Conservation (phyloP, 2,329 filamentous ascomycete species). For the Aureobasidium sp. region DNA sequence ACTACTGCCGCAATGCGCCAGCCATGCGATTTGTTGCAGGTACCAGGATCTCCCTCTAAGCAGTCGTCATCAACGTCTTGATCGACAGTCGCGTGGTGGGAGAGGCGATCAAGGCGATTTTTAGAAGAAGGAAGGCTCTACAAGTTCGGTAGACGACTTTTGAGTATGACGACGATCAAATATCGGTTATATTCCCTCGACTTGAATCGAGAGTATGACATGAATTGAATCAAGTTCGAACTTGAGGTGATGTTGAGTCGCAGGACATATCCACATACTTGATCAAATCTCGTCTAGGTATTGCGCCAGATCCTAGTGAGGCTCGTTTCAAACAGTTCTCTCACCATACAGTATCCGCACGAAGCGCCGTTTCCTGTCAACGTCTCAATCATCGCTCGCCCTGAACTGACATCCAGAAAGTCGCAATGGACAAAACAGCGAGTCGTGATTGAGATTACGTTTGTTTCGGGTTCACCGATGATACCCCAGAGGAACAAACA, state of each 20-base stretch:
- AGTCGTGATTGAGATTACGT: not conserved
- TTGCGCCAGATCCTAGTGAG: not conserved
- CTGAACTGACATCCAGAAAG: no score
- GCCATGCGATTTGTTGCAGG: conserved; percentile 13
- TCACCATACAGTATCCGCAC: not conserved
- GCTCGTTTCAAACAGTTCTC: not conserved
- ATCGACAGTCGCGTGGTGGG: conserved; percentile 14
- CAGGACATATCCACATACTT: not conserved
- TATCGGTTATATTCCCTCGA: not conserved
- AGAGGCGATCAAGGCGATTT: conserved; percentile 14
- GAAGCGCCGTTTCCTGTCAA: conserved; percentile 9
- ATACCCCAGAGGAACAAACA: not conserved
- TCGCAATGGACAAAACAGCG: not conserved
- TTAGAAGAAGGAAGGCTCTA: not conserved
- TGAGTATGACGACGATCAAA: conserved; percentile 7
- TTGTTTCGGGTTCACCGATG: conserved; percentile 4
- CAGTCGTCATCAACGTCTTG: conserved; percentile 15
- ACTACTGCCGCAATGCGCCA: conserved; percentile 4
- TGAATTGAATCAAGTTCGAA: not conserved
- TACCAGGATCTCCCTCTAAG: not conserved
- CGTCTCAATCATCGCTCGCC: not conserved
- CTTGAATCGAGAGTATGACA: not conserved
- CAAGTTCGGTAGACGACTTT: conserved; percentile 1
- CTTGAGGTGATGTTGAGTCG: not conserved
- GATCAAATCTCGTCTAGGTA: not conserved